Percentiles rank a stretch among this genome's conserved stretches.
Evolutionary conservation across 2,329 filamentous ascomycete species (phyloP).

Genomic region (Cytospora chrysosperma): DNA sequence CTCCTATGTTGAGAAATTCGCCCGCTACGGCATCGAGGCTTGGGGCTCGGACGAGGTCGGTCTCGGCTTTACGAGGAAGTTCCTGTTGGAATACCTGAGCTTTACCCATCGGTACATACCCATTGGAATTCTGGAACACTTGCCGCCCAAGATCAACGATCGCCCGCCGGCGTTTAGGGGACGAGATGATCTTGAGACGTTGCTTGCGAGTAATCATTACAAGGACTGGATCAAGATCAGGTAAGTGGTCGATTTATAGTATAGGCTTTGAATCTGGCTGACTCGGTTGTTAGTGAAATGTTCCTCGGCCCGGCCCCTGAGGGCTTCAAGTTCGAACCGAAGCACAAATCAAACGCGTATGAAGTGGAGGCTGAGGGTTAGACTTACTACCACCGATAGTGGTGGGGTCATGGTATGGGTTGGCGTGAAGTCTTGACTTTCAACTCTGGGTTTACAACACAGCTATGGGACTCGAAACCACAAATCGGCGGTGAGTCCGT

Average conservation of each 20-base stretch:
- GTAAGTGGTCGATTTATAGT: slow-evolving; percentile 51
- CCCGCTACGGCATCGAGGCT: slow-evolving; percentile 82
- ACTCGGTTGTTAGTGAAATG: slow-evolving; percentile 71
- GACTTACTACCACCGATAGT: neutral
- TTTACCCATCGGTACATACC: slow-evolving; percentile 92
- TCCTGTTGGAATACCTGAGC: slow-evolving; percentile 93
- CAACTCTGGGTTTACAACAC: neutral
- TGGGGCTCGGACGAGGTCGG: slow-evolving; percentile 97
- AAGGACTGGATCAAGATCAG: slow-evolving; percentile 99
- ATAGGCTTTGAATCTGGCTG: slow-evolving; percentile 19
- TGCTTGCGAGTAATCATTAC: slow-evolving; percentile 87
- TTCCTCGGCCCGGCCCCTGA: slow-evolving; percentile 89
- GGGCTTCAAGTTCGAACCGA: slow-evolving; percentile 91
- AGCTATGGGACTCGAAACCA: neutral
- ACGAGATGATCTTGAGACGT: slow-evolving; percentile 87
- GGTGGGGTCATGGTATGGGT: neutral
- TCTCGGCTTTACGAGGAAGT: slow-evolving; percentile 84
- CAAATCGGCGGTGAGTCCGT: neutral
- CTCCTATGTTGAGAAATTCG: slow-evolving; percentile 83
- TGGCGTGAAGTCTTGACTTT: neutral
- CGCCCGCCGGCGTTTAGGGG: slow-evolving; percentile 81
- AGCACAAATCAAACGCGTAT: slow-evolving; percentile 94
- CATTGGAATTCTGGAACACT: slow-evolving; percentile 79
- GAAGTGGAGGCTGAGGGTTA: slow-evolving; percentile 75
- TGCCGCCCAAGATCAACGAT: slow-evolving; percentile 88